Evolutionary conservation across 139 green algal species (phyloP), one percentile per base, ranked within the genome.

Genomic region (Chlamydomonas schloesseri): DNA sequence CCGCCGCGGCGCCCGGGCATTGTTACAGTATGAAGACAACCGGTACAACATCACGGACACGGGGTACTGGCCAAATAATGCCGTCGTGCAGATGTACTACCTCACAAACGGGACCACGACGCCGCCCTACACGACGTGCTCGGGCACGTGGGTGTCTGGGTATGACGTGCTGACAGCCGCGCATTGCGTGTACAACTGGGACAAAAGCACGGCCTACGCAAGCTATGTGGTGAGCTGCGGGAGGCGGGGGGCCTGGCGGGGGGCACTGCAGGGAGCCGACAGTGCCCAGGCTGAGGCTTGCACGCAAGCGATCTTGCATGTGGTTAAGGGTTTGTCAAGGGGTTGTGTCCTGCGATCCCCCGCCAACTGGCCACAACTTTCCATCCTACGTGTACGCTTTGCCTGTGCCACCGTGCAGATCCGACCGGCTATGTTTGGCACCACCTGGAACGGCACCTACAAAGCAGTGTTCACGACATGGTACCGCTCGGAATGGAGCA

Each of bases 111-210:
- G 13, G 31, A 28, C 31, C 23, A 60, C 42, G n/a, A n/a, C n/a
- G n/a, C n/a, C n/a, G n/a, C 31, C 36, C 3, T 24, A 33, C 28
- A 23, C 20, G 29, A n/a, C 29, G 11, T 83, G 77, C 42, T 53
- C 77, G 20, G 77, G 77, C 29, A 83, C 77, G 6, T 83, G 62
- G 62, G 62, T 83, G 28, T 65, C 77, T 8, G 77, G 77, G 29
- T 83, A 83, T 62, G 77, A 83, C 37, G 58, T 83, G 28, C 20
- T 83, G 77, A 83, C 77, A 10, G 75, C 75, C 13, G 58, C 75
- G 29, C 75, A 82, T 28, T 82, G 75, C 60, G 23, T 82, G 58
- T 36, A 9, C 21, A 47, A 82, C 75, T 82, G 75, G 75, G 14
- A 1, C 0, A 14, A 5, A 1, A 20, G 15, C 21, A 2, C 55